phyloP scores from a whole-genome alignment of 768 basidiomycete species.

The Candolleomyces aberdarensis region DNA sequence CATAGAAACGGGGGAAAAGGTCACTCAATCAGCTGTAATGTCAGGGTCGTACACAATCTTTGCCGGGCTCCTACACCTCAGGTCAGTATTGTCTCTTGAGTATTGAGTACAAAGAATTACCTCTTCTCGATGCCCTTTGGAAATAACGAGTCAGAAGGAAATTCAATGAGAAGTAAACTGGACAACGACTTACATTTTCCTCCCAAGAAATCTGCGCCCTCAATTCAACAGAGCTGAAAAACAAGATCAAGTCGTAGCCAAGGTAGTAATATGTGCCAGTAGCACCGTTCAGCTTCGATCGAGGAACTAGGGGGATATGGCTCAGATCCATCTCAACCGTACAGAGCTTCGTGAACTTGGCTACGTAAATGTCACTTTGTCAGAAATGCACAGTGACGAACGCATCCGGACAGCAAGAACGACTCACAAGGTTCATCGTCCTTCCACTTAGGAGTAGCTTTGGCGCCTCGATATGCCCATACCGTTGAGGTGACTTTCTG shows the following conservation, averaged over 20 bases:
- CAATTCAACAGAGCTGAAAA: conserved; percentile 54
- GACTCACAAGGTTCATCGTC: conserved; percentile 19
- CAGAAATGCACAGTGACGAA: background rate
- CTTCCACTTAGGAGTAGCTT: conserved; percentile 17
- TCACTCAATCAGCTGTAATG: conserved; percentile 5
- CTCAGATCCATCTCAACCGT: conserved; percentile 18
- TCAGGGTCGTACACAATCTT: conserved; percentile 12
- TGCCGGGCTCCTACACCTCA: conserved; percentile 1
- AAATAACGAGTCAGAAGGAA: background rate
- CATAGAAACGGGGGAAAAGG: too few relatives aligned
- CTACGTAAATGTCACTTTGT: background rate
- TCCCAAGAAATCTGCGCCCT: conserved; percentile 52
- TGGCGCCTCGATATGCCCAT: conserved; percentile 19
- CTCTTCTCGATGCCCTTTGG: conserved; percentile 8
- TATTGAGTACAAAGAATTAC: background rate
- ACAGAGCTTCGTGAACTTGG: conserved; percentile 18
- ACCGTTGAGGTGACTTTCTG: conserved; percentile 11
- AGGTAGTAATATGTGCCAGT: conserved; percentile 27
- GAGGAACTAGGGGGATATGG: conserved; percentile 4
- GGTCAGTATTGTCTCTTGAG: background rate
- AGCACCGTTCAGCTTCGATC: conserved; percentile 2
- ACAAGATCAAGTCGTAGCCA: conserved; percentile 41
- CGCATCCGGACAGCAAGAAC: background rate
- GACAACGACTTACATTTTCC: conserved; percentile 34
- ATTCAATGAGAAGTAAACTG: background rate